A percentile compares a stretch with the other conserved stretches of the same genome.
These are phyloP conservation scores for Aphanomyces euteiches DNA, from an alignment of 352 stramenopile genomes.

Conservation along the genomic window DNA sequence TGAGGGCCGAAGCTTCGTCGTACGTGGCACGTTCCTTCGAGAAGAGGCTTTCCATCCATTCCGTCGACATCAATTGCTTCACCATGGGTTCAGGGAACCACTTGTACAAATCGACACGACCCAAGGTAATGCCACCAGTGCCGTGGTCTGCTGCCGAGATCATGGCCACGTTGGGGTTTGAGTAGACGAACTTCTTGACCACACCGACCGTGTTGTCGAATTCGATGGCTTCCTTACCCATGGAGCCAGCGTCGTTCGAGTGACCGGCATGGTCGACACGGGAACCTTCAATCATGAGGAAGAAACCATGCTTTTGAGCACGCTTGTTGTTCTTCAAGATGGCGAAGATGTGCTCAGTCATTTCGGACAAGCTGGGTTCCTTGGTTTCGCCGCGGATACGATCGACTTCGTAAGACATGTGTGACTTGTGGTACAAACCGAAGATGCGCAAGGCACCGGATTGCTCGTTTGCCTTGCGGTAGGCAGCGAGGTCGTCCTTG, in stretches of 20 bases:
- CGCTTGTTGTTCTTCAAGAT: conserved; percentile 66
- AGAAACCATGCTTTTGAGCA: conserved; percentile 70
- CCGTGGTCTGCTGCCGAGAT: conserved; percentile 62
- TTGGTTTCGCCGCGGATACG: conserved; percentile 39
- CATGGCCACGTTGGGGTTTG: conserved; percentile 49
- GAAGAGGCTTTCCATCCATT: conserved; percentile 47
- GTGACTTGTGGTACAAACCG: conserved; percentile 45
- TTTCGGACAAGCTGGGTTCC: conserved; percentile 56
- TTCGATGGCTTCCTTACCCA: conserved; percentile 61
- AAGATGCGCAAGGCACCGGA: conserved; percentile 51
- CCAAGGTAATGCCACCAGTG: conserved; percentile 59
- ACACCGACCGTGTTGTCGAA: conserved; percentile 68
- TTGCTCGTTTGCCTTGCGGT: conserved; percentile 46
- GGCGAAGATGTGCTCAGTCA: conserved; percentile 56
- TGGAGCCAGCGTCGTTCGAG: conserved; percentile 62
- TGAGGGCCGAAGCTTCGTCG: conserved; percentile 41
- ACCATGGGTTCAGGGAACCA: conserved; percentile 50
- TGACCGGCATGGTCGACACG: conserved; percentile 63
- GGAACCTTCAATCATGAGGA: conserved; percentile 73
- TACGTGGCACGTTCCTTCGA: conserved; percentile 36
- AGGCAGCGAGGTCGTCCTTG: conserved; percentile 52
- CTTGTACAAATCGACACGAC: conserved; percentile 43
- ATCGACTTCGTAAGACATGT: conserved; percentile 73
- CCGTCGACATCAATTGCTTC: conserved; percentile 57
- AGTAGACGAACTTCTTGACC: conserved; percentile 53